These are phyloP conservation scores for Diaporthe australafricana DNA, from an alignment of 2,329 filamentous ascomycete species.

Conservation along the genomic window DNA sequence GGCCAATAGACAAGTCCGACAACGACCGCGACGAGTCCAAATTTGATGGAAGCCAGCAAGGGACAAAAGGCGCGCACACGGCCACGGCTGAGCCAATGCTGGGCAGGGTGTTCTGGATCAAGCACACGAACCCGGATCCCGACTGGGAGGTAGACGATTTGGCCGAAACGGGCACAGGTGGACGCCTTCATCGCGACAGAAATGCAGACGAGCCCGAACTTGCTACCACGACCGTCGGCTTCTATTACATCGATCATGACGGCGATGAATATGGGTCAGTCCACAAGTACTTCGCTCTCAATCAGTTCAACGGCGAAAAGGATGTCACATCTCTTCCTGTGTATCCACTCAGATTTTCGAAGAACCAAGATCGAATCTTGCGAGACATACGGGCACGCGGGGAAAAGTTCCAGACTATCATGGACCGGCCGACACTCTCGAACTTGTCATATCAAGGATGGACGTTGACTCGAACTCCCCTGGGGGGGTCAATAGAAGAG, in stretches of 20 bases:
- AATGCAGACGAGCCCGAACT: not conserved
- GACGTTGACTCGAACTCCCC: not conserved
- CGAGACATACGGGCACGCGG: not conserved
- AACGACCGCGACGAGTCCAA: not conserved
- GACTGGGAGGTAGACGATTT: slow-evolving; percentile 1
- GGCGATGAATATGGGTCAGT: slow-evolving; percentile 12
- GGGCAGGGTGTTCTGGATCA: not conserved
- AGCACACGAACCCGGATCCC: not conserved
- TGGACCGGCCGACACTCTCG: not conserved
- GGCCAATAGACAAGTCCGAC: not conserved
- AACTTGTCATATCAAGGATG: not conserved
- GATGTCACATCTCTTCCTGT: not conserved
- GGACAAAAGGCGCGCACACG: not conserved
- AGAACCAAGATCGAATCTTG: not conserved
- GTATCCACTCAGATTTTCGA: slow-evolving; percentile 24
- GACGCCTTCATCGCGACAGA: not conserved
- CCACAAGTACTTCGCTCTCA: not conserved
- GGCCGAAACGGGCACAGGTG: not conserved
- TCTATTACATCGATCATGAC: slow-evolving; percentile 27
- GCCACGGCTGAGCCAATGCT: not conserved
- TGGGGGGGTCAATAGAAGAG: not conserved
- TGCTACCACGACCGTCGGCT: not conserved
- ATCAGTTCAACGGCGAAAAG: not conserved
- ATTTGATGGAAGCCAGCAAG: not conserved
- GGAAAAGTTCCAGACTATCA: not conserved